These are phyloP conservation scores for Komagataella kurtzmanii DNA, from an alignment of 805 yeast genomes.

Conservation along the genomic window DNA sequence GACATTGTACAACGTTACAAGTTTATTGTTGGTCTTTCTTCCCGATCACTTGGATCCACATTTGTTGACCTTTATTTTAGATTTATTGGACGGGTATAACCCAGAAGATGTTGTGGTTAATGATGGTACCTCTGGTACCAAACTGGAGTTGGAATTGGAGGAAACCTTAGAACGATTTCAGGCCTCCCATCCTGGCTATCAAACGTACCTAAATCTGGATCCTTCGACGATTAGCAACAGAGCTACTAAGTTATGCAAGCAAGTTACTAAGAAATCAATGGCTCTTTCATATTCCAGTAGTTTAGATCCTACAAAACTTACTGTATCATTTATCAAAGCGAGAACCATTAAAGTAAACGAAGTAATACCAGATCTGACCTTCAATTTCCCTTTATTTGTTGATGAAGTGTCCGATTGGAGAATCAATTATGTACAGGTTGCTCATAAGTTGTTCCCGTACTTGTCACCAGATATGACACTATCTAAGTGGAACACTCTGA, in stretches of 20 bases:
- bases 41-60: conserved; percentile 3
- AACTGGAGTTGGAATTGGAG: background rate
- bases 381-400: conserved; percentile 5
- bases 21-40: background rate
- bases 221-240: background rate
- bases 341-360: conserved; percentile 9
- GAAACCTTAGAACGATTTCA: background rate
- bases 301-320: background rate
- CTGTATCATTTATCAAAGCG: conserved; percentile 8
- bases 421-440: conserved; percentile 9
- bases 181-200: background rate
- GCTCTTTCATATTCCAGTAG: background rate
- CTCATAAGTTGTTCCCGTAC: conserved; percentile 10
- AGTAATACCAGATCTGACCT: conserved; percentile 5
- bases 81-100: background rate
- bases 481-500: conserved; percentile 9
- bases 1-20: conserved; percentile 2
- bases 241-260: background rate
- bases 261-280: background rate
- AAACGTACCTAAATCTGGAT: background rate
- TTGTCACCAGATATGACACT: conserved; percentile 8
- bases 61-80: background rate
- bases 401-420: background rate
- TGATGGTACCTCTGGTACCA: background rate
- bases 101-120: background rate